Evolutionary conservation across 2,329 filamentous ascomycete species (phyloP), one percentile per base, ranked within the genome.

Genomic region (Colletotrichum lindemuthianum): DNA sequence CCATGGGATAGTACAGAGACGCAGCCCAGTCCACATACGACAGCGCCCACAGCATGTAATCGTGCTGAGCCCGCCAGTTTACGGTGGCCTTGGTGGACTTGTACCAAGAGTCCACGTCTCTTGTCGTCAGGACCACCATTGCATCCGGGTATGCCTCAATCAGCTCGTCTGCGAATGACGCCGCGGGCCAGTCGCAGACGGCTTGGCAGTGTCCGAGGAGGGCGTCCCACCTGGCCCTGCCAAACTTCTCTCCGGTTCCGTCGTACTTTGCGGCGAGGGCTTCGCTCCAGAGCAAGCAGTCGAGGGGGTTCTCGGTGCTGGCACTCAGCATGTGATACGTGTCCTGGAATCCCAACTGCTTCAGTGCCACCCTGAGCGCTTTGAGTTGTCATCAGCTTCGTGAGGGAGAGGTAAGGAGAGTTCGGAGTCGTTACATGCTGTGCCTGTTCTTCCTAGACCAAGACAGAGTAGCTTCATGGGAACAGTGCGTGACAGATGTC

Each of bases 401-500:
- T 9, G 24, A 32, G 52, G n/a, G n/a, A 41, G 16, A 11, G 13
- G 37, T 6, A 32, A 8, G n/a, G 33, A 12, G 33, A 16, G 56
- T 4, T 1, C 24, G 10, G 39, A n/a, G 43, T 80, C 24, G 83
- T 73, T 81, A 87, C 87, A 92, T 39, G 88, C 86, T 71, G 90
- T 92, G 72, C 90, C 90, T 8, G 90, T 92, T 67, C 90, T 84
- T 59, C 88, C 88, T 15, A 92, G 82, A 49, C 90, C 90, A 0
- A 93, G 82, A 50, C 89, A 85, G 39, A 92, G 85, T 50, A 92
- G 87, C 73, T 87, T 87, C 90, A 92, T 92, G 39, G 90, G 90
- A 55, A 91, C 88, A 37, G 81, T 85, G 60, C 90, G 87, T 64
- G 82, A 84, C 75, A 88, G 89, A 80, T 88, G 79, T 69, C 87